Base-by-base conservation (phyloP, 495 filamentous ascomycete genomes). In the Penicillium antarcticum region DNA sequence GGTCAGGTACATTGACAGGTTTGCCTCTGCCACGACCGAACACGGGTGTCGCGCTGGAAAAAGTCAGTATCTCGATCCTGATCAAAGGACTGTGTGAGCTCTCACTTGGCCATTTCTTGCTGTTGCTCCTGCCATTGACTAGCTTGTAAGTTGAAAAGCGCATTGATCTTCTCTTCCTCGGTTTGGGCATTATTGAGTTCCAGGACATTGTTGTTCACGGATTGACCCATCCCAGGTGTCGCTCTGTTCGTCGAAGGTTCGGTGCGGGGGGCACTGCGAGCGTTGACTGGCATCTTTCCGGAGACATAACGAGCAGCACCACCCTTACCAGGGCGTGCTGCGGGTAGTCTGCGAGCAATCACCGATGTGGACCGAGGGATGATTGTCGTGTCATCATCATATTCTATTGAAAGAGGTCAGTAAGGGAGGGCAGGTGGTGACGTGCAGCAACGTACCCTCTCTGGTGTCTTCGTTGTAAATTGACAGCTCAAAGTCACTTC, bases 281-380 rank as follows among this genome's bases (percentile, higher is more conserved):
- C 88, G 60, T 85, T 92, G 8, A 89, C 80, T 3, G 94, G 94
- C 87, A 96, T 95, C 74, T 95, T 96, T 42, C 94, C 94, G 6
- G 90, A 91, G 43, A 99, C 89, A 78, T 99, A 99, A 61, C 94
- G 84, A 56, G 94, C 91, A 46, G 94, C 94, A 51, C 87, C 84
- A 45, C 94, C 94, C 60, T 85, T 82, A 32, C 95, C 89, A 17
- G 84, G 82, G 58, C 90, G 84, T 57, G 77, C 77, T 5, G 94
- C 87, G 17, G 95, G 95, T 50, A 94, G 76, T 53, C 94, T 87
- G 36, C 88, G 86, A 13, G 94, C 94, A 62, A 97, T 88, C 51
- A 97, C 88, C 5, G 91, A 89, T 14, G 90, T 96, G 5, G 92
- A 96, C 53, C 94, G 87, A 33, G 92, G 88, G 40, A 99, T 96